Percentiles rank a stretch among this genome's conserved stretches.
Conservation (phyloP, 805 yeast species). For the Wickerhamiella slavikovae region DNA sequence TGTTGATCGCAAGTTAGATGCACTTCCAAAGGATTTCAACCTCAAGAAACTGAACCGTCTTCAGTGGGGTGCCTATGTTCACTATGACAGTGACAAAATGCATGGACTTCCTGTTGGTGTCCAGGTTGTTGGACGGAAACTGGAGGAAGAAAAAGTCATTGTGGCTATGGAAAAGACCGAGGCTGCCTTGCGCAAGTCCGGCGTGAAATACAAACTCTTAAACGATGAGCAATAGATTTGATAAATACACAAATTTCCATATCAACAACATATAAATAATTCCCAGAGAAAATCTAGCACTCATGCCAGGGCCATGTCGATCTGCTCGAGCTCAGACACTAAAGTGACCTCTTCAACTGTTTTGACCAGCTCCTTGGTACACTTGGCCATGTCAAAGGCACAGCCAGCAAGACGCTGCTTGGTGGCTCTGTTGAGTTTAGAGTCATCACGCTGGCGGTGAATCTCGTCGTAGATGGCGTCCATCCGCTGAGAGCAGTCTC, state of each 20-base stretch:
- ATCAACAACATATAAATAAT: background rate
- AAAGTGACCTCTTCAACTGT: constrained; percentile 88
- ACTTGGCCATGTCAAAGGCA: constrained; percentile 88
- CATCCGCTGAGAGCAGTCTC: constrained; percentile 76
- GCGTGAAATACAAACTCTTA: background rate
- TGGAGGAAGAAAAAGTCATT: constrained; percentile 41
- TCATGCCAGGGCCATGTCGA: constrained; percentile 31
- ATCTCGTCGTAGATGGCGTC: constrained; percentile 34
- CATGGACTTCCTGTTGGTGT: constrained; percentile 43
- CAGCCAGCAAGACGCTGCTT: constrained; percentile 90
- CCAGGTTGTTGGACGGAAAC: constrained; percentile 41
- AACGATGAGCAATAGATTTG: background rate
- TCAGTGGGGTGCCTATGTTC: constrained; percentile 25
- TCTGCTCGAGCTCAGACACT: constrained; percentile 63
- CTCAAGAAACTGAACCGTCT: constrained; percentile 18
- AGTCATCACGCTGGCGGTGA: too few relatives aligned
- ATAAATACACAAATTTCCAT: too few relatives aligned
- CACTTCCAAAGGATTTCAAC: constrained; percentile 15
- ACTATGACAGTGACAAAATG: constrained; percentile 31
- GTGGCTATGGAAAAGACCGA: constrained; percentile 26
- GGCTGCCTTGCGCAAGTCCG: constrained; percentile 4
- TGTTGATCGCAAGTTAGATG: constrained; percentile 24
- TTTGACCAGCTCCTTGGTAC: constrained; percentile 87
- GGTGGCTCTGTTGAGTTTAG: constrained; percentile 28
- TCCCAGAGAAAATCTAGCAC: background rate